These are phyloP conservation scores for Aspergillus ibericus DNA, from an alignment of 2,329 filamentous ascomycete species.

Conservation along the genomic window DNA sequence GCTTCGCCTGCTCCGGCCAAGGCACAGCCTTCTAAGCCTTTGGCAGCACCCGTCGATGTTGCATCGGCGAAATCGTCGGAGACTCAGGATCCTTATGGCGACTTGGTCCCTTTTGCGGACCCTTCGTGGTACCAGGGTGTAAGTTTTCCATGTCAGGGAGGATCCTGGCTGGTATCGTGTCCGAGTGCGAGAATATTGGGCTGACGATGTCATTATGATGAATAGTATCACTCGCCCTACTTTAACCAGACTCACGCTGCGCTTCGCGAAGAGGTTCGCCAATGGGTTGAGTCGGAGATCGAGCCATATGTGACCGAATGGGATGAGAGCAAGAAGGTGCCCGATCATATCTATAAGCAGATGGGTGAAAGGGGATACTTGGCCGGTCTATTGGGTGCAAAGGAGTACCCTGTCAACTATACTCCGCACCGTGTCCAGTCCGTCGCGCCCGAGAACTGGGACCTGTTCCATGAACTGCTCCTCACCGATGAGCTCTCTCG, in stretches of 20 bases:
- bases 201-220: conserved; percentile 13
- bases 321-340: conserved; percentile 93
- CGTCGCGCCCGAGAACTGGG: conserved; percentile 87
- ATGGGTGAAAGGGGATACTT: conserved; percentile 93
- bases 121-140: conserved; percentile 94
- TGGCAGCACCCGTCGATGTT: conserved; percentile 52
- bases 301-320: conserved; percentile 92
- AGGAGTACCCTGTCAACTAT: conserved; percentile 71
- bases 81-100: conserved; percentile 79
- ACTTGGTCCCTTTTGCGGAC: conserved; percentile 86
- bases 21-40: conserved; percentile 56
- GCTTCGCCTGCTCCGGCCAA: conserved; percentile 51
- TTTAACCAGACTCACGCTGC: conserved; percentile 92
- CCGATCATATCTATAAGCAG: conserved; percentile 86
- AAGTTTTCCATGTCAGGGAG: conserved; percentile 45
- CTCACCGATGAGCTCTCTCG: conserved; percentile 93
- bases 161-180: neutral
- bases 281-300: conserved; percentile 87
- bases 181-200: neutral
- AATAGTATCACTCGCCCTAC: conserved; percentile 90
- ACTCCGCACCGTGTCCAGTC: conserved; percentile 70
- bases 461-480: conserved; percentile 96
- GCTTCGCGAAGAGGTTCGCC: conserved; percentile 83
- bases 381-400: conserved; percentile 78
- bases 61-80: conserved; percentile 60